Percentiles rank a stretch among this genome's conserved stretches.
Evolutionary conservation across 2,329 filamentous ascomycete genomes (phyloP).

Genomic region (Sclerotinia glacialis): DNA sequence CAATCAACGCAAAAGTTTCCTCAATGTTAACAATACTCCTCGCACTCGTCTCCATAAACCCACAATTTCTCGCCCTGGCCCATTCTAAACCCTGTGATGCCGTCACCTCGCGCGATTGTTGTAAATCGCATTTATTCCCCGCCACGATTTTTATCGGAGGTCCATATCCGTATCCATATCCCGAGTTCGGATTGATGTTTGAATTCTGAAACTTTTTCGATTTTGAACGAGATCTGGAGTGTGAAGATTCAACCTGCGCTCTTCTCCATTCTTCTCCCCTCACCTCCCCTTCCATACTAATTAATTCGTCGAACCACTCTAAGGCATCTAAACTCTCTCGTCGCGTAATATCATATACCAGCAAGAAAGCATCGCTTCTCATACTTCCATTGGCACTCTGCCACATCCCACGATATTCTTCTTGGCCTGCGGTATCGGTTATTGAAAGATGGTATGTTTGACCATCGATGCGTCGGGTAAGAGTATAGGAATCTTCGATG

Average conservation of each 20-base stretch:
- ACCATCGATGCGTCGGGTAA: conserved; percentile 77
- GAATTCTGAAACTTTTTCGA: conserved; percentile 59
- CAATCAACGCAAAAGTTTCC: conserved; percentile 76
- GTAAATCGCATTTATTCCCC: conserved; percentile 82
- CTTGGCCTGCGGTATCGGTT: conserved; percentile 84
- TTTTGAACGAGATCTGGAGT: conserved; percentile 47
- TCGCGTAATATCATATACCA: conserved; percentile 85
- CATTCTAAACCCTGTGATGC: conserved; percentile 72
- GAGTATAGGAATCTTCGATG: conserved; percentile 80
- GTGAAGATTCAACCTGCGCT: neutral
- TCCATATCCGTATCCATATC: conserved; percentile 31
- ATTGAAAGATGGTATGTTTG: conserved; percentile 72
- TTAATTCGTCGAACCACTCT: conserved; percentile 76
- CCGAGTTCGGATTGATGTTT: conserved; percentile 28
- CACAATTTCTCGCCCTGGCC: conserved; percentile 69
- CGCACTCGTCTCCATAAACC: conserved; percentile 88
- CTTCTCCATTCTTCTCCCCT: conserved; percentile 10
- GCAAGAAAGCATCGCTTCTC: conserved; percentile 75
- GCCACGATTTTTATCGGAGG: conserved; percentile 76
- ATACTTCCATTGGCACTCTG: conserved; percentile 62
- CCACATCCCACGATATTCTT: conserved; percentile 88
- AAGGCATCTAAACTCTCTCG: conserved; percentile 66
- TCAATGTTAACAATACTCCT: conserved; percentile 84
- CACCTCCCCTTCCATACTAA: conserved; percentile 57
- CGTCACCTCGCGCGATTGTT: conserved; percentile 65